Evolutionary conservation across 2,329 filamentous ascomycete species (phyloP).

Genomic region (Tolypocladium tropicale): DNA sequence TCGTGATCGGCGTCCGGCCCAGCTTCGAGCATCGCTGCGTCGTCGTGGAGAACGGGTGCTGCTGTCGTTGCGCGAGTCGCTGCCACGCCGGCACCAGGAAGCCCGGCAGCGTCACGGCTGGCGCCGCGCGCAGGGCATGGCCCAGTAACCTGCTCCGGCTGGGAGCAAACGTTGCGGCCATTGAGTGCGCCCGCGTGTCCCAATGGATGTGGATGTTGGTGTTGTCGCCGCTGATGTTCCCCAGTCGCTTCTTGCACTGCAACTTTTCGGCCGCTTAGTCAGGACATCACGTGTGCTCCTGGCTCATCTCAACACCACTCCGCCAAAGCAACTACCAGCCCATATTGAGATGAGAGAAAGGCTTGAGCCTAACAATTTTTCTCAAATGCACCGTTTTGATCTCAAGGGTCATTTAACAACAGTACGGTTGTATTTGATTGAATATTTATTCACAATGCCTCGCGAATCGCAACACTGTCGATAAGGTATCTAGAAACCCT

Average conservation of each 20-base stretch:
- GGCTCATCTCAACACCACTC: background rate
- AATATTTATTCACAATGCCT: background rate
- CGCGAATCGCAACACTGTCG: background rate
- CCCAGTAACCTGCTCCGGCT: constrained; percentile 50
- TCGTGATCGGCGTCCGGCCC: constrained; percentile 66
- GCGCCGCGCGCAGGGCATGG: constrained; percentile 39
- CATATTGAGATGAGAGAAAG: background rate
- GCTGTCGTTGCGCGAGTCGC: constrained; percentile 23
- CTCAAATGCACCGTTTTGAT: too few species aligned
- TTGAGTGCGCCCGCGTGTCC: constrained; percentile 11
- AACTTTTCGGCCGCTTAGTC: constrained; percentile 10
- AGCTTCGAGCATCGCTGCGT: constrained; percentile 66
- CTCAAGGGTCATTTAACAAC: too few species aligned
- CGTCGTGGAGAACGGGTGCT: constrained; percentile 57
- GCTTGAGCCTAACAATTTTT: background rate
- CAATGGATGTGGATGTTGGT: constrained; percentile 2
- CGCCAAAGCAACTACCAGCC: background rate
- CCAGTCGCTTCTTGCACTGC: background rate
- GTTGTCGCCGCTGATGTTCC: background rate
- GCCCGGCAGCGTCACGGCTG: constrained; percentile 48
- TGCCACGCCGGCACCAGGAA: constrained; percentile 68
- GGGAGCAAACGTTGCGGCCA: constrained; percentile 51
- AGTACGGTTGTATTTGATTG: background rate
- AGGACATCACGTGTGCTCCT: constrained; percentile 4
- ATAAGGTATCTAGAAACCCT: constrained; percentile 7